Evolutionary conservation across 23 red algal genomes (phyloP).

Genomic region (Gracilaria domingensis): DNA sequence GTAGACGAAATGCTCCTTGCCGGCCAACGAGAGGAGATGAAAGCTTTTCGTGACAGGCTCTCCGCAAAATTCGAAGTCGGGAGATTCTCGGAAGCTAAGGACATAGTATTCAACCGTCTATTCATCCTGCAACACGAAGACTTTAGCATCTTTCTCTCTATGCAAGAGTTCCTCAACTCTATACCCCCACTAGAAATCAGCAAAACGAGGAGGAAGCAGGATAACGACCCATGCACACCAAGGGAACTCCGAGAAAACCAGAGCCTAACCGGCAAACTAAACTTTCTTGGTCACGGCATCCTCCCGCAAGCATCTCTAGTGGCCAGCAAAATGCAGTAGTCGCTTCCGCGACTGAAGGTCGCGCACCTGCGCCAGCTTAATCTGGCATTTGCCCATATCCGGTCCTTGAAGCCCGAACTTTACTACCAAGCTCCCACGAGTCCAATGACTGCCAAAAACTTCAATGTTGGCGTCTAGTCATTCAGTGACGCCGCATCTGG

Average conservation of each 20-base stretch:
- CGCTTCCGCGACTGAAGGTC: not conserved
- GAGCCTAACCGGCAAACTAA: not conserved
- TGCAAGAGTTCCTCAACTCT: conserved; percentile 25
- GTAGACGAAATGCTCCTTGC: conserved; percentile 44
- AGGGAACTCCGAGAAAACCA: not conserved
- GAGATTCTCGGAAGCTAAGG: not conserved
- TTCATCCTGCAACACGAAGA: not conserved
- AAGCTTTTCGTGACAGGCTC: not conserved
- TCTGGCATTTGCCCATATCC: not conserved
- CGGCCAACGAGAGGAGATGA: not conserved
- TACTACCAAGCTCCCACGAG: not conserved
- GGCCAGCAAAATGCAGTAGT: not conserved
- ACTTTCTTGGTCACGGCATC: conserved; percentile 29
- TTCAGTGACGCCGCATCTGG: not conserved
- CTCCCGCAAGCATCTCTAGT: conserved; percentile 25
- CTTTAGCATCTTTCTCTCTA: not conserved
- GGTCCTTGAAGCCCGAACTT: not conserved
- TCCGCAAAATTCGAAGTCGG: conserved; percentile 14
- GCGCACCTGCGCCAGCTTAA: conserved; percentile 1
- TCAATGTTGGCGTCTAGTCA: not conserved
- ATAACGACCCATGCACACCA: not conserved
- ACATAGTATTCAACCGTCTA: conserved; percentile 17
- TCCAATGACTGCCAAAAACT: not conserved
- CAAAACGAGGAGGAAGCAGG: not conserved
- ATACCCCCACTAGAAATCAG: not conserved